These are phyloP conservation scores for Talaromyces liani DNA, from an alignment of 495 filamentous ascomycete species.

Conservation along the genomic window DNA sequence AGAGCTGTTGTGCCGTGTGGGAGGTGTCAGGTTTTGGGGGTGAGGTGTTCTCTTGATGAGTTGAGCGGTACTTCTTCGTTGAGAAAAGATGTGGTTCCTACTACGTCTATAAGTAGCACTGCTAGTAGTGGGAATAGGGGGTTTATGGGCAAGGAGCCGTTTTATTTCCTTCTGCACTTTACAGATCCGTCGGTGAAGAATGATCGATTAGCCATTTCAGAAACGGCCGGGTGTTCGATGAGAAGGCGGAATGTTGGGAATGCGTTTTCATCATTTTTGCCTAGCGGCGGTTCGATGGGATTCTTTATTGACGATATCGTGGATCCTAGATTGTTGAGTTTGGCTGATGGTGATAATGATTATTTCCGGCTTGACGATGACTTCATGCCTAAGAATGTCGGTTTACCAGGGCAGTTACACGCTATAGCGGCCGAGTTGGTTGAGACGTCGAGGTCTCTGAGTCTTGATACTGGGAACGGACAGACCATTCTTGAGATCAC, in stretches of 20 bases:
- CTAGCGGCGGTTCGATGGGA: constrained; percentile 14
- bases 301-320: constrained; percentile 11
- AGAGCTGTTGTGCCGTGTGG: constrained; percentile 17
- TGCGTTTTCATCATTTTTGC: constrained; percentile 23
- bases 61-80: not conserved
- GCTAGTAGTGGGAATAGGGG: constrained; percentile 44
- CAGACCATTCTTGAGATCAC: constrained; percentile 15
- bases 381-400: constrained; percentile 14
- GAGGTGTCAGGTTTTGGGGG: constrained; percentile 20
- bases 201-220: constrained; percentile 29
- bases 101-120: constrained; percentile 13
- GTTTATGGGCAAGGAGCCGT: constrained; percentile 17
- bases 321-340: constrained; percentile 13
- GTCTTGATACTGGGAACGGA: not conserved
- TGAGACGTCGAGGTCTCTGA: constrained; percentile 29
- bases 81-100: constrained; percentile 1
- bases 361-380: constrained; percentile 10
- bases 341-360: not conserved
- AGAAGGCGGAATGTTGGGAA: constrained; percentile 27
- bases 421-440: constrained; percentile 23
- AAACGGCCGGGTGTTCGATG: constrained; percentile 26
- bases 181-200: constrained; percentile 25
- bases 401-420: constrained; percentile 22
- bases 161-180: constrained; percentile 28
- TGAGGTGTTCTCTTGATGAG: constrained; percentile 18